These are phyloP conservation scores for Scopulariopsis brevicaulis DNA, from an alignment of 2,329 filamentous ascomycete genomes.

Conservation along the genomic window DNA sequence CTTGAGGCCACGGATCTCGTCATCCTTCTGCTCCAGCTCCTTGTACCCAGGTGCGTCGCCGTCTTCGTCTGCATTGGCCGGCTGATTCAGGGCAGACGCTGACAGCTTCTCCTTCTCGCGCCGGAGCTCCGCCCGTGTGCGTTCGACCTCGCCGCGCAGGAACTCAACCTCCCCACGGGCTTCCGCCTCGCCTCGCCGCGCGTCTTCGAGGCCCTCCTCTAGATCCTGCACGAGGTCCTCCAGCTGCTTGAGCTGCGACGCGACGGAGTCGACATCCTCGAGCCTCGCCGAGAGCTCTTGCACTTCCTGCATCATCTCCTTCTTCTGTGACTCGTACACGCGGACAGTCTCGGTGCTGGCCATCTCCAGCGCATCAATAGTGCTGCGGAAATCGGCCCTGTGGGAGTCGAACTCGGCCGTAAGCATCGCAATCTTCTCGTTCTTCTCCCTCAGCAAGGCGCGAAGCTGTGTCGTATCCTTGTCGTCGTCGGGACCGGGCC, in stretches of 20 bases:
- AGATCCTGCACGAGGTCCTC: constrained; percentile 95
- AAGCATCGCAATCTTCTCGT: constrained; percentile 88
- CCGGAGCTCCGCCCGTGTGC: constrained; percentile 76
- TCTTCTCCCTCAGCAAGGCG: constrained; percentile 81
- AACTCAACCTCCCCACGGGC: constrained; percentile 95
- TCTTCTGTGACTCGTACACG: constrained; percentile 89
- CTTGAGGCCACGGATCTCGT: constrained; percentile 93
- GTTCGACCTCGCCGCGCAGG: constrained; percentile 84
- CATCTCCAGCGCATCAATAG: constrained; percentile 91
- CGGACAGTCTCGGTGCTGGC: constrained; percentile 91
- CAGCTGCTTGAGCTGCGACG: constrained; percentile 82
- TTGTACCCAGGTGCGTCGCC: constrained; percentile 42
- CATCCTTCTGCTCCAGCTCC: constrained; percentile 87
- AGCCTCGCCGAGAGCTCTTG: constrained; percentile 71
- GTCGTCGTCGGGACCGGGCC: constrained; percentile 32
- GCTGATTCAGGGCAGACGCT: constrained; percentile 33
- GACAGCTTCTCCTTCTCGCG: constrained; percentile 73
- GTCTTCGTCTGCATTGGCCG: constrained; percentile 17
- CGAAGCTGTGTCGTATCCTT: constrained; percentile 69
- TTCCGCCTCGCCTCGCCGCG: constrained; percentile 85
- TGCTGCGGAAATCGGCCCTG: constrained; percentile 89
- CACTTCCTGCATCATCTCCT: constrained; percentile 73
- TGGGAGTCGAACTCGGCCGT: constrained; percentile 93
- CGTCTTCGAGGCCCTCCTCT: constrained; percentile 93
- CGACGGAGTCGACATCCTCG: constrained; percentile 85